These are phyloP conservation scores for Zarea fungicola DNA, from an alignment of 2,329 filamentous ascomycete genomes.

Conservation along the genomic window DNA sequence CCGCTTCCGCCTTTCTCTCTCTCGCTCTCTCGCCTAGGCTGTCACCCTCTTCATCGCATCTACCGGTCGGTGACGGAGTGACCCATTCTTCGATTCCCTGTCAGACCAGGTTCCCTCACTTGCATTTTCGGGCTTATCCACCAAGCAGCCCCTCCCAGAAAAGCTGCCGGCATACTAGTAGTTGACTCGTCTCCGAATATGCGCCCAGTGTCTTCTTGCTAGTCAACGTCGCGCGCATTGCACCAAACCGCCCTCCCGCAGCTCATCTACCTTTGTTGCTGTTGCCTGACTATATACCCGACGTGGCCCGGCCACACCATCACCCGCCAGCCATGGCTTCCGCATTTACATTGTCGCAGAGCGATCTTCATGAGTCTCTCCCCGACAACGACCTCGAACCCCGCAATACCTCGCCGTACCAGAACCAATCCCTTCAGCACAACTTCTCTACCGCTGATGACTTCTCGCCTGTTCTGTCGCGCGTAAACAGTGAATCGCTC, in stretches of 20 bases:
- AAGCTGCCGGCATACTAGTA: background rate
- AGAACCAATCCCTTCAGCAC: conserved; percentile 9
- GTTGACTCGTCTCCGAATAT: conserved; percentile 3
- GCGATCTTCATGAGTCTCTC: conserved; percentile 33
- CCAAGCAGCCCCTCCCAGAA: background rate
- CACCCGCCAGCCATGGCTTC: conserved; percentile 37
- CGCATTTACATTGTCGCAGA: conserved; percentile 36
- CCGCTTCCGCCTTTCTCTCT: background rate
- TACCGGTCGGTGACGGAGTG: background rate
- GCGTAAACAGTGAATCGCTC: conserved; percentile 26
- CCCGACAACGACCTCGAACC: conserved; percentile 27
- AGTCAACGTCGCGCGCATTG: background rate
- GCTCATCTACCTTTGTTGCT: conserved; percentile 13
- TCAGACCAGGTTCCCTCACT: conserved; percentile 1
- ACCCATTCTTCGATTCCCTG: conserved; percentile 4
- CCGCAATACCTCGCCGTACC: conserved; percentile 24
- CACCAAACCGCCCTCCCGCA: conserved; percentile 1
- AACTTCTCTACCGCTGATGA: conserved; percentile 26
- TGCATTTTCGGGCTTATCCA: conserved; percentile 8
- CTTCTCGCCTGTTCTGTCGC: conserved; percentile 41
- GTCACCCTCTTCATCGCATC: conserved; percentile 1
- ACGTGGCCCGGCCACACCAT: conserved; percentile 19
- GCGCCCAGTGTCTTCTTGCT: conserved; percentile 6
- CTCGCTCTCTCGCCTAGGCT: background rate
- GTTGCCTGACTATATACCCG: conserved; percentile 30